phyloP scores from a whole-genome alignment of 2,329 filamentous ascomycete species.

The Capronia coronata region DNA sequence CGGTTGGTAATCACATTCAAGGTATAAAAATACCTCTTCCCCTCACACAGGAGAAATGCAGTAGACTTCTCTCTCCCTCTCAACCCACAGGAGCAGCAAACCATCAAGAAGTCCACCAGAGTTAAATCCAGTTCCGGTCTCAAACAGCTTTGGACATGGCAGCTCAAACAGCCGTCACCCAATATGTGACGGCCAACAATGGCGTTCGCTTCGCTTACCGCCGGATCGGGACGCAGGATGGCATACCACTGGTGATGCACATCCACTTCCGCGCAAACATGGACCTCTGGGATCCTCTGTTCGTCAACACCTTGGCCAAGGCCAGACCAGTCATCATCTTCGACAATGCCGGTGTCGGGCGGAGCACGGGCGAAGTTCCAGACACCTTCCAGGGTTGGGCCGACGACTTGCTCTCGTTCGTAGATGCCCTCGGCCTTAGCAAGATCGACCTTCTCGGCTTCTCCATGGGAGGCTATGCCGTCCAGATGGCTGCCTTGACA shows the following conservation, averaged over 20 bases:
- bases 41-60: too few relatives aligned
- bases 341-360: constrained; percentile 19
- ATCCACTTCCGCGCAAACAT: constrained; percentile 22
- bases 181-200: constrained; percentile 13
- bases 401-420: constrained; percentile 14
- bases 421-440: constrained; percentile 13
- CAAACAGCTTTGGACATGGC: constrained; percentile 5
- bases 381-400: constrained; percentile 19
- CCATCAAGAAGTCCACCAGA: too few relatives aligned
- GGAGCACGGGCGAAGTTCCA: constrained; percentile 15
- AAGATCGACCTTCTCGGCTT: constrained; percentile 21
- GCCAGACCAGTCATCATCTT: constrained; percentile 18
- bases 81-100: too few relatives aligned
- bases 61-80: too few relatives aligned
- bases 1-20: too few relatives aligned
- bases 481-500: constrained; percentile 14
- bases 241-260: constrained; percentile 18
- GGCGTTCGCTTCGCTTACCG: constrained; percentile 20
- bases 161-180: constrained; percentile 18
- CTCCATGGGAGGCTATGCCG: constrained; percentile 17
- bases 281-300: constrained; percentile 21
- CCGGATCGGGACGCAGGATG: constrained; percentile 9
- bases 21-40: too few relatives aligned
- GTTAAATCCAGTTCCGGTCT: too few relatives aligned
- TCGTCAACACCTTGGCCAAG: constrained; percentile 16